Conservation (phyloP, 2,329 filamentous ascomycete species). For the Venturia carpophila region DNA sequence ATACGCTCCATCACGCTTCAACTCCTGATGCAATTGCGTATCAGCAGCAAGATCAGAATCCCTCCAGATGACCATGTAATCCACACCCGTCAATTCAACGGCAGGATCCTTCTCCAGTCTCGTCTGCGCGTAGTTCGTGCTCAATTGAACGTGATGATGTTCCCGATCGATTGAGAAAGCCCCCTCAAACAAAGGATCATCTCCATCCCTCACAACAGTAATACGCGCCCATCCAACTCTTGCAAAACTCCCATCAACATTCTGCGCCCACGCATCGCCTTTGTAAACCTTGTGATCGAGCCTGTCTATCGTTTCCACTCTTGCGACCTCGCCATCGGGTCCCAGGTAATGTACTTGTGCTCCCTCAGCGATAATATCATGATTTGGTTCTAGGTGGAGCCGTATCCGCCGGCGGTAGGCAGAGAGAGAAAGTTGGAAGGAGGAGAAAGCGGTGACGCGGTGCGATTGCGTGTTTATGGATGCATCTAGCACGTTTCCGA, state of each 20-base stretch:
- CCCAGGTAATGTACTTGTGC: constrained; percentile 66
- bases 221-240: constrained; percentile 83
- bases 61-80: constrained; percentile 85
- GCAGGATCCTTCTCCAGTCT: constrained; percentile 64
- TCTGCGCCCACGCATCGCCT: constrained; percentile 65
- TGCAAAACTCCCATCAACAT: constrained; percentile 60
- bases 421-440: constrained; percentile 78
- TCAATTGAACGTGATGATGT: constrained; percentile 78
- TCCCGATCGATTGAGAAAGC: constrained; percentile 74
- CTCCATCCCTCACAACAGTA: constrained; percentile 67
- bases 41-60: constrained; percentile 60
- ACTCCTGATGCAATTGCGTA: constrained; percentile 46
- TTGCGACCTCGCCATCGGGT: constrained; percentile 59
- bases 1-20: constrained; percentile 51
- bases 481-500: constrained; percentile 66
- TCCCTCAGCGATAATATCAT: constrained; percentile 74
- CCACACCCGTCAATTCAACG: constrained; percentile 43
- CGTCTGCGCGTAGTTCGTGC: constrained; percentile 64
- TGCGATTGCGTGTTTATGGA: constrained; percentile 71
- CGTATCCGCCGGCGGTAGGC: constrained; percentile 59
- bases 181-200: constrained; percentile 76
- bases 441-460: constrained; percentile 68
- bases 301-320: constrained; percentile 63
- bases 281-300: constrained; percentile 75
- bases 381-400: constrained; percentile 77